These are phyloP conservation scores for Handroanthus guayacan DNA, from an alignment of 257 asterid genomes.

Conservation along the genomic window DNA sequence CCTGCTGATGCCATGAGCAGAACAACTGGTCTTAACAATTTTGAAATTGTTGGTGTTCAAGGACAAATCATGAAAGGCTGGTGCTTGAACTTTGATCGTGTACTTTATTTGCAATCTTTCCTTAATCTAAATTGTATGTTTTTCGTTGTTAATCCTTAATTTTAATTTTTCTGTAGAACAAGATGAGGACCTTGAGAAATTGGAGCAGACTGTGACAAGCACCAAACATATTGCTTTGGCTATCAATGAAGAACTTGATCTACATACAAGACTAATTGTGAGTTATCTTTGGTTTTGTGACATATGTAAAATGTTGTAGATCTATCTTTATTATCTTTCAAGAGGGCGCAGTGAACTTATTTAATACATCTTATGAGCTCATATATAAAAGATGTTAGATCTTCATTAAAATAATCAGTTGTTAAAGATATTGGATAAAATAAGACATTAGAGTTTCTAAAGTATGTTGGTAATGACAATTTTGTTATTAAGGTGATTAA, in stretches of 20 bases:
- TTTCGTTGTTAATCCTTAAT: slow-evolving; percentile 16
- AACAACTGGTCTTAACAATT: slow-evolving; percentile 79
- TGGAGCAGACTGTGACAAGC: slow-evolving; percentile 89
- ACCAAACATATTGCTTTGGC: slow-evolving; percentile 95
- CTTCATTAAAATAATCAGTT: no score
- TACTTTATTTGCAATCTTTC: slow-evolving; percentile 41
- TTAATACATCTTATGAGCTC: no score
- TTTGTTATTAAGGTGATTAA: no score
- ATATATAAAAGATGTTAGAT: no score
- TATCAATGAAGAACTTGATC: slow-evolving; percentile 89
- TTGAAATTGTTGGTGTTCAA: slow-evolving; percentile 86
- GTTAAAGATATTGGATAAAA: no score
- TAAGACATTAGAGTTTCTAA: no score
- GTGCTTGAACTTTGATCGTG: slow-evolving; percentile 31
- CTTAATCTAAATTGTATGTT: slow-evolving; percentile 4
- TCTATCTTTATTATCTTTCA: background rate
- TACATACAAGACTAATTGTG: slow-evolving; percentile 87
- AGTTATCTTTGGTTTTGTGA: slow-evolving; percentile 40
- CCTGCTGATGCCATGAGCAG: slow-evolving; percentile 84
- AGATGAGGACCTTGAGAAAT: slow-evolving; percentile 86
- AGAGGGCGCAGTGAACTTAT: no score
- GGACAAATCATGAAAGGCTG: slow-evolving; percentile 90
- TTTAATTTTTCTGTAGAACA: slow-evolving; percentile 62
- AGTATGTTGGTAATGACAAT: no score
- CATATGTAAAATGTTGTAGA: background rate